Evolutionary conservation across 768 basidiomycete genomes (phyloP).

Genomic region (Calocera viscosa): DNA sequence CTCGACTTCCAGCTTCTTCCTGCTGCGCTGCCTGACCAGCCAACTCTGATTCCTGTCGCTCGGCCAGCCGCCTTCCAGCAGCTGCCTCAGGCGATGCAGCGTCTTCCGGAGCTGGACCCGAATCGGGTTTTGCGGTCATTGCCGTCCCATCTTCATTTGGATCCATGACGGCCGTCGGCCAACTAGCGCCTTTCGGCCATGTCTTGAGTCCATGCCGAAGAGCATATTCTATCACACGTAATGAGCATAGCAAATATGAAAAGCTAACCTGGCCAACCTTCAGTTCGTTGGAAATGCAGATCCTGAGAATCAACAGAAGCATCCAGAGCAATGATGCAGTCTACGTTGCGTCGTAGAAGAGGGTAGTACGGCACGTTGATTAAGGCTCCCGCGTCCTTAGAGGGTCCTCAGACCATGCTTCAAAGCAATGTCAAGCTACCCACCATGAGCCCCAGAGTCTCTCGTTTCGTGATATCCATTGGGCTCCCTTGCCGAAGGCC

Average conservation of each 20-base stretch:
- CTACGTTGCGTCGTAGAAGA: slow-evolving; percentile 22
- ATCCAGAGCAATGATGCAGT: slow-evolving; percentile 23
- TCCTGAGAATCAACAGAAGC: slow-evolving; percentile 22
- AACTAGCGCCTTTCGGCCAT: slow-evolving; percentile 20
- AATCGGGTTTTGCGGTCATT: neutral
- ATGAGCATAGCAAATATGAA: neutral
- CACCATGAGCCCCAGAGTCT: slow-evolving; percentile 25
- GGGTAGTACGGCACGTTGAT: slow-evolving; percentile 26
- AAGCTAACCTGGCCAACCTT: slow-evolving; percentile 18
- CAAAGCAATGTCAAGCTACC: neutral
- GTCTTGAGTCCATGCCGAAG: slow-evolving; percentile 9
- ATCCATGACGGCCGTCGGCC: slow-evolving; percentile 15
- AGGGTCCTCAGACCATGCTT: neutral
- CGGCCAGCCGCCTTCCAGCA: slow-evolving; percentile 16
- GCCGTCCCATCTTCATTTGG: neutral
- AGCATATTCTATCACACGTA: neutral
- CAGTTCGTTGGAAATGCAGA: slow-evolving; percentile 25
- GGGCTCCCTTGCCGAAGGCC: slow-evolving; percentile 19
- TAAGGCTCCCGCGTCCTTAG: slow-evolving; percentile 24
- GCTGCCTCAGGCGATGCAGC: neutral
- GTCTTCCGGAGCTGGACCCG: neutral
- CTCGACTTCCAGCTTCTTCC: slow-evolving; percentile 6
- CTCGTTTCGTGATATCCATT: slow-evolving; percentile 17
- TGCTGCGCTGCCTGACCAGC: slow-evolving; percentile 16
- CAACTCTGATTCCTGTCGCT: slow-evolving; percentile 16